These are phyloP conservation scores for Coemansia sp. DNA, from an alignment of 192 early-diverging fungal genomes.

Conservation along the genomic window DNA sequence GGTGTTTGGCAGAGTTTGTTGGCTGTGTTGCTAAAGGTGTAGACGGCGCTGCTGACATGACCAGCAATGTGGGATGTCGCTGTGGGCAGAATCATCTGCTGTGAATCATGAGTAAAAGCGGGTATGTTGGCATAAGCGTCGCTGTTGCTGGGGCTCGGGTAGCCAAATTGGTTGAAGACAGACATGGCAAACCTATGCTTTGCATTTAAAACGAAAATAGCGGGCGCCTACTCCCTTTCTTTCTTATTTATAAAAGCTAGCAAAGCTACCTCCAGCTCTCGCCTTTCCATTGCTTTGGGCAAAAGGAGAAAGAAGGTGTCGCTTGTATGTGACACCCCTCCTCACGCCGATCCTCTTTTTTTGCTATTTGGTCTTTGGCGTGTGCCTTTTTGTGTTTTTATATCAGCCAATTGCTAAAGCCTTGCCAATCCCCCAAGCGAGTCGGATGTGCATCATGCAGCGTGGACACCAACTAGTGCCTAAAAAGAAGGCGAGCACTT, in stretches of 20 bases:
- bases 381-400: background rate
- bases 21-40: background rate
- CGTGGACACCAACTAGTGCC: background rate
- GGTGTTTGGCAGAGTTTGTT: constrained; percentile 10
- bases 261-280: background rate
- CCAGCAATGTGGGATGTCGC: constrained; percentile 14
- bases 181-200: background rate
- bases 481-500: background rate
- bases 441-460: background rate
- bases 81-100: background rate
- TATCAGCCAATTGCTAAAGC: background rate
- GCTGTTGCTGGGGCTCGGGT: background rate
- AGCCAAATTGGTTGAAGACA: background rate
- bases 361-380: background rate
- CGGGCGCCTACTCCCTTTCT: background rate
- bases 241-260: background rate
- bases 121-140: background rate
- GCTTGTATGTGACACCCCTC: background rate
- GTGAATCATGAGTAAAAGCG: background rate
- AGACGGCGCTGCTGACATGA: constrained; percentile 1
- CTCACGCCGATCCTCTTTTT: background rate
- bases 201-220: background rate
- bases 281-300: background rate
- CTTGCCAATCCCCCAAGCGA: background rate
- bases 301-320: background rate